Percentiles rank a stretch among this genome's conserved stretches.
These are phyloP conservation scores for Plectosphaerella cucumerina DNA, from an alignment of 2,329 filamentous ascomycete species.

Conservation along the genomic window DNA sequence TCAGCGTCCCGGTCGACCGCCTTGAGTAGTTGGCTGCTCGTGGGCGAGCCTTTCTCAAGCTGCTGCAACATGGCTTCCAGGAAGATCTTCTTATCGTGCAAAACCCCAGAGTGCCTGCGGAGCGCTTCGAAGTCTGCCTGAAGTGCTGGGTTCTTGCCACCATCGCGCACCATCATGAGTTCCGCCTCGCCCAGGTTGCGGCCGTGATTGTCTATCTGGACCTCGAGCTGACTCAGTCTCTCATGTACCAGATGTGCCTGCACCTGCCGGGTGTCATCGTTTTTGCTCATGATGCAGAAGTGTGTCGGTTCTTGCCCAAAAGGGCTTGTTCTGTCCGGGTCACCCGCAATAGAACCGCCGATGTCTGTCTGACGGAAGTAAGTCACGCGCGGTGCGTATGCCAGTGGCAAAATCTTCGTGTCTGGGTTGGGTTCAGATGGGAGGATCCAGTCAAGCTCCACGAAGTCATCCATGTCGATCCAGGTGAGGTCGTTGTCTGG, in stretches of 20 bases:
- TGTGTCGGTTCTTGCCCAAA: conserved; percentile 95
- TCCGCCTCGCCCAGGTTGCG: conserved; percentile 72
- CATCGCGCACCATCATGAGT: conserved; percentile 53
- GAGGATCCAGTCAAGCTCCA: conserved; percentile 94
- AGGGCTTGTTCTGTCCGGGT: conserved; percentile 76
- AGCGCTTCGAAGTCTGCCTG: conserved; percentile 59
- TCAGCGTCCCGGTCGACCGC: conserved; percentile 27
- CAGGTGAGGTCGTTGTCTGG: conserved; percentile 93
- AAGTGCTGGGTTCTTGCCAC: conserved; percentile 43
- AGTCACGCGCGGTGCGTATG: conserved; percentile 89
- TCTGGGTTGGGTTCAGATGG: conserved; percentile 86
- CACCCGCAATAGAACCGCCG: conserved; percentile 71
- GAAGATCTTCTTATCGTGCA: conserved; percentile 55
- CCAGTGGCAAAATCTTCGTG: conserved; percentile 89
- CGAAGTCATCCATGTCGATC: conserved; percentile 99
- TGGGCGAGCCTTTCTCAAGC: conserved; percentile 32
- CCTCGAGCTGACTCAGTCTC: conserved; percentile 71
- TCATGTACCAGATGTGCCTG: conserved; percentile 82
- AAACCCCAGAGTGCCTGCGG: conserved; percentile 48
- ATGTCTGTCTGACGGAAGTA: conserved; percentile 98
- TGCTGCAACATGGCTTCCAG: conserved; percentile 54
- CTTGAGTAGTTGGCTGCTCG: conserved; percentile 20
- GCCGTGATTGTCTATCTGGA: conserved; percentile 73
- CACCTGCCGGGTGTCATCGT: conserved; percentile 82
- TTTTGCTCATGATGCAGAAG: conserved; percentile 89